Evolutionary conservation across 1,139 yeast genomes (phyloP), one percentile per base, ranked within the genome.

Genomic region (Debaryomyces psychrophilus): DNA sequence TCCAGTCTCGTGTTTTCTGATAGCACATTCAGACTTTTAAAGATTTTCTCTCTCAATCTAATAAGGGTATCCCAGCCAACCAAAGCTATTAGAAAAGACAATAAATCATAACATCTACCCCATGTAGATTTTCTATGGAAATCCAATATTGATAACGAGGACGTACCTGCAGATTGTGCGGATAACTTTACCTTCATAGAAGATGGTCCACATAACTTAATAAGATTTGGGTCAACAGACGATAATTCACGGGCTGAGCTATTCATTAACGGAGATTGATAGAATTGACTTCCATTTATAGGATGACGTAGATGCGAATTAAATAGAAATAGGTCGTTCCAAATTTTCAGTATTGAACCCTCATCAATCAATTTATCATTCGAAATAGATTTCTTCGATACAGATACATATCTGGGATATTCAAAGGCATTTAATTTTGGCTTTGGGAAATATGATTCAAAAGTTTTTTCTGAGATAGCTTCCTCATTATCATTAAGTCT

Each of bases 21-120:
- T 42, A 11, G 28, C 18, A 25, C 11, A 37, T 31, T 26, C 9
- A 20, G 17, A 8, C 25, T 20, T 20, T 38, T 41, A 45, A 67
- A 61, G 5, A 64, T 59, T 18, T 50, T 37, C 42, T 60, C 61
- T 46, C 65, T 66, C 34, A 68, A 38, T 3, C 50, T 43, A 26
- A 69, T 67, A 36, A 65, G 45, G 37, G 57, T 54, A 45, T 73
- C 77, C 79, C 79, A 74, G 1, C 79, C 79, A 26, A 65, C 60
- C 15, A 63, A 47, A 1, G 78, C 76, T 1, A 70, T 64, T 35
- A 73, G 59, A 26, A 69, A 60, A 3, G 77, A 65, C 40, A 74
- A 50, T 31, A 74, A 54, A 47, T 73, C 76, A 51, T 72, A 74
- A 37, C 71, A 59, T 45, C 75, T 62, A 5, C 79, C 79, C 77